A percentile compares a stretch with the other conserved stretches of the same genome.
These are phyloP conservation scores for Leptographium flavum DNA, from an alignment of 2,329 filamentous ascomycete genomes.

Conservation along the genomic window DNA sequence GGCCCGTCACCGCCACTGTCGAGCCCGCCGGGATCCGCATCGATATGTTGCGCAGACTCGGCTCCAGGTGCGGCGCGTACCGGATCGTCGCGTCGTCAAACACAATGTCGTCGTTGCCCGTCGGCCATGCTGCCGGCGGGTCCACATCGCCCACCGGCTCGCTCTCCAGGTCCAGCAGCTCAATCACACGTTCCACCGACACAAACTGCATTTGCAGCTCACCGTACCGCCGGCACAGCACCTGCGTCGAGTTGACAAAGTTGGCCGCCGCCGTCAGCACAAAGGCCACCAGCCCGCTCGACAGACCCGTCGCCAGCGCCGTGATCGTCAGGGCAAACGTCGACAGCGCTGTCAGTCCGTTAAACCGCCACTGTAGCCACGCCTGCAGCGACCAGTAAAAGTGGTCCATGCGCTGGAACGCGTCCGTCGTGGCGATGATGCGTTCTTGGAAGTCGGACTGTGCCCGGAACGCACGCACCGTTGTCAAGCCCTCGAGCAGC, in stretches of 20 bases:
- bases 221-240: constrained; percentile 66
- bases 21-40: constrained; percentile 56
- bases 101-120: constrained; percentile 52
- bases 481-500: constrained; percentile 71
- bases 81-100: constrained; percentile 68
- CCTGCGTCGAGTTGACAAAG: constrained; percentile 57
- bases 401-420: constrained; percentile 89
- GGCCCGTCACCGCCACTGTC: constrained; percentile 56
- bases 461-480: constrained; percentile 70
- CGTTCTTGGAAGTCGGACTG: constrained; percentile 66
- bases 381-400: constrained; percentile 85
- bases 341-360: constrained; percentile 54
- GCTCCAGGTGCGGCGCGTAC: constrained; percentile 66
- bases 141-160: constrained; percentile 52
- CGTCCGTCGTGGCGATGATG: constrained; percentile 69
- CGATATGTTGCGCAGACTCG: constrained; percentile 52
- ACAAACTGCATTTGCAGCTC: constrained; percentile 86
- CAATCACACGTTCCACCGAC: constrained; percentile 73
- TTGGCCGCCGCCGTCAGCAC: constrained; percentile 59
- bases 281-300: constrained; percentile 70
- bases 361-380: constrained; percentile 74
- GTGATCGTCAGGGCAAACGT: constrained; percentile 61
- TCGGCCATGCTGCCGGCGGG: constrained; percentile 56
- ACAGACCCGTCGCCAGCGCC: constrained; percentile 60
- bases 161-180: constrained; percentile 64